Evolutionary conservation across 2,329 filamentous ascomycete species (phyloP).

Genomic region (Diaporthe velutina): DNA sequence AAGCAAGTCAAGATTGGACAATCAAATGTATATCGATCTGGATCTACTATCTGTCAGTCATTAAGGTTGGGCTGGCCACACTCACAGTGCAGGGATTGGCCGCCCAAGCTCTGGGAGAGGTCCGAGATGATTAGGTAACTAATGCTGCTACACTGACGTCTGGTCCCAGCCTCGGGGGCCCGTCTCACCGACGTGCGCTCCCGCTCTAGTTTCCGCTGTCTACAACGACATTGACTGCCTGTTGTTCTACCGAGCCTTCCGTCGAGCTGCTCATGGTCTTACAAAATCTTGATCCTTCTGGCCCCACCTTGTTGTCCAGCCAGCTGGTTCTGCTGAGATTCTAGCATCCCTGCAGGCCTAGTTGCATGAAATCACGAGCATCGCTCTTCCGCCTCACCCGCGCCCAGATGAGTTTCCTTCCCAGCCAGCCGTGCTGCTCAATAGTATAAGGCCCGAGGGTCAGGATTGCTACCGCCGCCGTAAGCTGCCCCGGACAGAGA

Average conservation of each 20-base stretch:
- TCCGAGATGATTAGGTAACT: slow-evolving; percentile 31
- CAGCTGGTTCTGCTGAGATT: slow-evolving; percentile 24
- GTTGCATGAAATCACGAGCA: slow-evolving; percentile 25
- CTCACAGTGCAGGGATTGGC: not conserved
- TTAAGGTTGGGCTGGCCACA: not conserved
- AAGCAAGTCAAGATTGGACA: not conserved
- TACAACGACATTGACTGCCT: not conserved
- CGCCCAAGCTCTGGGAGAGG: not conserved
- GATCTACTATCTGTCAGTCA: not conserved
- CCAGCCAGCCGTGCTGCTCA: slow-evolving; percentile 17
- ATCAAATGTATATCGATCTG: not conserved
- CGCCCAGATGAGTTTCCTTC: not conserved
- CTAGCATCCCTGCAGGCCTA: slow-evolving; percentile 15
- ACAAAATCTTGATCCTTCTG: slow-evolving; percentile 6
- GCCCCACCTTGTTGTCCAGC: slow-evolving; percentile 9
- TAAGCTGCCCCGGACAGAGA: not conserved
- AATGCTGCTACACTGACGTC: slow-evolving; percentile 7
- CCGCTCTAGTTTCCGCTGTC: not conserved
- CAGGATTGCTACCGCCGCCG: not conserved
- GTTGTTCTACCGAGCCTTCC: slow-evolving; percentile 29
- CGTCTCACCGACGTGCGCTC: not conserved
- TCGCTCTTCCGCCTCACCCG: slow-evolving; percentile 13
- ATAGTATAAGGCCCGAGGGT: slow-evolving; percentile 20
- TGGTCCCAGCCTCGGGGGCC: slow-evolving; percentile 11
- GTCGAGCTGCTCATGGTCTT: slow-evolving; percentile 7